Evolutionary conservation across 495 filamentous ascomycete genomes (phyloP), one percentile per base, ranked within the genome.

Genomic region (Mycothermus thermophilus): DNA sequence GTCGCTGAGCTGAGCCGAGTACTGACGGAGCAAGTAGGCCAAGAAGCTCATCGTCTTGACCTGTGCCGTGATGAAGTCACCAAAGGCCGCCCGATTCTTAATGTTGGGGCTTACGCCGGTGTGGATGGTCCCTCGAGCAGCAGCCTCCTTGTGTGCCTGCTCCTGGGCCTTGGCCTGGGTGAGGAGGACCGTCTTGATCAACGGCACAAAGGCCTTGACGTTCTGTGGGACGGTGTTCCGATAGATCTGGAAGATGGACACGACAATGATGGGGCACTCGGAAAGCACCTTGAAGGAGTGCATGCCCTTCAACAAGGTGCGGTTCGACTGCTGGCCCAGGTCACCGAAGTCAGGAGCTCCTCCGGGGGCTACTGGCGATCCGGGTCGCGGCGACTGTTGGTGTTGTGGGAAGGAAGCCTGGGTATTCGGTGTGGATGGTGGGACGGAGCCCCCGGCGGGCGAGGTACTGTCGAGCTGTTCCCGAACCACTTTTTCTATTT

Each of bases 11-110:
- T 93, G 83, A 26, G 81, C 74, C 12, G 85, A 76, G 54, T 94
- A 94, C 25, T 86, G 76, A 16, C 92, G 69, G 17, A 99, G 68
- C 4, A 99, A 62, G 55, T 96, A 99, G 1, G 92, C 92, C 43
- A 99, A 58, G 49, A 99, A 99, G 44, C 84, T 93, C 92, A 99
- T 96, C 0, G 90, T 96, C 68, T 99, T 99, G 27, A 99, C 90
- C 57, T 99, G 92, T 1, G 85, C 86, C 0, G 83, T 95, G 35
- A 99, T 88, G 40, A 99, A 87, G 39, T 99, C 92, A 2, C 92
- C 92, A 62, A 95, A 99, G 5, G 88, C 92, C 13, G 80, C 78
- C 14, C 90, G 66, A 47, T 95, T 93, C 58, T 84, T 86, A 44
- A 99, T 95, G 38, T 88, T 83, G 23, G 80, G 80, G 60, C 83